Evolutionary conservation across 306 rosid genomes (phyloP).

Genomic region (Argentina anserina): DNA sequence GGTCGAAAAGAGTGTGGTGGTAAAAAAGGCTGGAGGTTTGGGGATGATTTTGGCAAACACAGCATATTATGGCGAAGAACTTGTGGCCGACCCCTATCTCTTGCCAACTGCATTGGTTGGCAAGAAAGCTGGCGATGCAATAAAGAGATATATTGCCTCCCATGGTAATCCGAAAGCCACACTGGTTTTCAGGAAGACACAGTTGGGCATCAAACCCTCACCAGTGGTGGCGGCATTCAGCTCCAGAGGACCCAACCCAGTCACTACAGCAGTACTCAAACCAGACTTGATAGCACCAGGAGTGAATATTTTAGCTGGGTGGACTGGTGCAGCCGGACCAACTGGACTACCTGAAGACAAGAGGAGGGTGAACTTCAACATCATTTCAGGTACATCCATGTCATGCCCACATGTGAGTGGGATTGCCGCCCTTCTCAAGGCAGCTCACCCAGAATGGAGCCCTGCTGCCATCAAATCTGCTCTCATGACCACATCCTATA

Average conservation of each 20-base stretch:
- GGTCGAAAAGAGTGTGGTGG: conserved; percentile 41
- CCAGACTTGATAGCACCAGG: conserved; percentile 87
- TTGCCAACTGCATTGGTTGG: conserved; percentile 59
- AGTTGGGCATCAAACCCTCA: conserved; percentile 57
- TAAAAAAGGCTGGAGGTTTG: conserved; percentile 56
- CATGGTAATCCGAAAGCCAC: conserved; percentile 42
- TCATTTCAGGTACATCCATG: conserved; percentile 78
- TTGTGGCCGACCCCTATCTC: conserved; percentile 46
- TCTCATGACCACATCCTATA: conserved; percentile 85
- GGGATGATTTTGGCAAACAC: conserved; percentile 67
- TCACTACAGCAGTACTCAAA: conserved; percentile 52
- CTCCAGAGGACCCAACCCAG: conserved; percentile 72
- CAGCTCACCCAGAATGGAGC: conserved; percentile 69
- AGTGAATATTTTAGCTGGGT: conserved; percentile 73
- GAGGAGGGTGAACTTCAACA: conserved; percentile 53
- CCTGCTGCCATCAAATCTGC: conserved; percentile 78
- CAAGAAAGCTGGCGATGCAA: conserved; percentile 37
- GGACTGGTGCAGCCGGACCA: conserved; percentile 59
- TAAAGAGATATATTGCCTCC: conserved; percentile 42
- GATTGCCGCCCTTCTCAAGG: conserved; percentile 60
- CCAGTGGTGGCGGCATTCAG: conserved; percentile 72
- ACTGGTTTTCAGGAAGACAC: conserved; percentile 38
- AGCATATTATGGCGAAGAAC: conserved; percentile 49
- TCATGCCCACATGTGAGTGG: conserved; percentile 85
- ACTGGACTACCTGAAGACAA: conserved; percentile 36